Evolutionary conservation across 2,329 filamentous ascomycete genomes (phyloP), one percentile per base, ranked within the genome.

Genomic region (Cadophora malorum): DNA sequence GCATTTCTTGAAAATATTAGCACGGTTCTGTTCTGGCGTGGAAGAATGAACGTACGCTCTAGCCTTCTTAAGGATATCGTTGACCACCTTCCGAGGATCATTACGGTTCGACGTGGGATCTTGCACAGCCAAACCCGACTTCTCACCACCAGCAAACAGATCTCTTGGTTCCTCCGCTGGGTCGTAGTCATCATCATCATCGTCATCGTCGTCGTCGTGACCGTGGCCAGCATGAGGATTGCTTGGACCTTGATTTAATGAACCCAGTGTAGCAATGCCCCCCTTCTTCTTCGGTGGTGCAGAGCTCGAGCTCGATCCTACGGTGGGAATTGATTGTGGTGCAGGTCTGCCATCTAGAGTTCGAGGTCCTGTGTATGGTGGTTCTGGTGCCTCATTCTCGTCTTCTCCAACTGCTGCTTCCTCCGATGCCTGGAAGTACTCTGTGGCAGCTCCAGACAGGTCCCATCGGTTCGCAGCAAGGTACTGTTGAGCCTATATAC

Each of bases 111-210:
- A 69, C 14, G 58, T 23, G 0, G 89, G 89, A 73, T 91, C 89
- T 75, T 91, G 88, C 28, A 91, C 86, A 25, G 89, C 89, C 56
- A 91, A 79, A 0, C 87, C 89, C 35, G 92, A 95, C 84, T 96
- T 96, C 80, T 95, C 93, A 41, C 93, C 93, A 63, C 93, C 93
- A 23, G 93, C 90, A 79, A 94, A 96, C 70, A 94, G 82, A 76
- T 96, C 91, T 69, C 88, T 82, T 7, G 84, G 83, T 70, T 88
- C 85, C 45, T 86, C 83, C 33, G 89, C 86, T 1, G 85, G 81
- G 2, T 85, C 81, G 1, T 84, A 82, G 28, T 84, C 81, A 8
- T 85, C 82, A n/a, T 86, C 82, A 19, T 90, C 86, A 63, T 88
- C 86, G 21, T 86, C 83, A 33, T 85, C 84, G 64, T 89, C 82